Evolutionary conservation across 805 yeast genomes (phyloP).

Genomic region (Ogataea nitratoaversa): DNA sequence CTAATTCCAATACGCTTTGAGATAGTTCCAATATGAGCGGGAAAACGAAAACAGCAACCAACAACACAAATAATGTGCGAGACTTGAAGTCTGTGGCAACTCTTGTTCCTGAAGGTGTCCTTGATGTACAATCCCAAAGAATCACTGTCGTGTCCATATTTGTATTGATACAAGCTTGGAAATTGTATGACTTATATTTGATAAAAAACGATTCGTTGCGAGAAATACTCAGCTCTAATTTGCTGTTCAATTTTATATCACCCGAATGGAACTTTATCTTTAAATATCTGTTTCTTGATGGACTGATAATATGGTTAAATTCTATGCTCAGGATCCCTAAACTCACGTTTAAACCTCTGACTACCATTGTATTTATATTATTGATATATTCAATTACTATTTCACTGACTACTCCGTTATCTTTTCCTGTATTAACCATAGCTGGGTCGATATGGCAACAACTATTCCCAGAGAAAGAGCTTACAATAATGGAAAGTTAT

Average conservation of each 20-base stretch:
- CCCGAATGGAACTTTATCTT: conserved; percentile 57
- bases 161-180: conserved; percentile 78
- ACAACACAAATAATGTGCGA: not conserved
- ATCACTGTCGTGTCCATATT: conserved; percentile 62
- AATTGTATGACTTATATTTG: conserved; percentile 64
- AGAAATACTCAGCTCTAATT: conserved; percentile 16
- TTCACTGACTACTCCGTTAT: conserved; percentile 47
- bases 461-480: conserved; percentile 27
- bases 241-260: conserved; percentile 35
- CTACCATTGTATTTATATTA: conserved; percentile 46
- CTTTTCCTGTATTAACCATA: conserved; percentile 40
- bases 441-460: conserved; percentile 14
- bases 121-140: conserved; percentile 79
- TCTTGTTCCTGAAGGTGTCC: conserved; percentile 57
- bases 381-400: conserved; percentile 48
- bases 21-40: not conserved
- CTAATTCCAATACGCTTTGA: not conserved
- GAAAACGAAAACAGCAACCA: not conserved
- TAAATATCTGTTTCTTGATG: conserved; percentile 73
- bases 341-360: conserved; percentile 56
- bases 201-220: conserved; percentile 42
- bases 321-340: conserved; percentile 77
- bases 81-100: conserved; percentile 15
- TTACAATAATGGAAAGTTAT: conserved; percentile 30
- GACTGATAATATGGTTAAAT: conserved; percentile 60